Base-by-base conservation (phyloP, 1,284 basidiomycete genomes). In the Phenoliferia sp. region DNA sequence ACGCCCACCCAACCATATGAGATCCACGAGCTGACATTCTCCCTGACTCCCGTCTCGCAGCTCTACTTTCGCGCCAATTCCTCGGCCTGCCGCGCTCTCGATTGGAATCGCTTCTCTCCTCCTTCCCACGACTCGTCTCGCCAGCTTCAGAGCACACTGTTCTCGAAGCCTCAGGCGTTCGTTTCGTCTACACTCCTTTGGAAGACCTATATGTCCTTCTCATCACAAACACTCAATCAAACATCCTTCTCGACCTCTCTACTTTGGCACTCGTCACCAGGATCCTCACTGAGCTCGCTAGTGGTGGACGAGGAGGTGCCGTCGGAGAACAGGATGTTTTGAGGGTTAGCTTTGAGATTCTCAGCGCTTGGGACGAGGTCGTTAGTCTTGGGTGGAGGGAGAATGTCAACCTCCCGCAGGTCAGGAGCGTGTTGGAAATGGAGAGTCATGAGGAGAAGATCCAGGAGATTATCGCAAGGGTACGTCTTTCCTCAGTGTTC, bases 391-490 rank as follows among this genome's bases (percentile, higher is more conserved):
- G 96, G 1, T 98, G 95, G 81, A 84, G 94, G 77, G 96, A 99
- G 80, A 89, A 91, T 70, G 90, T 97, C 63, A 93, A 90, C 77
- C 81, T 99, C 59, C 87, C 90, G 79, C 94, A 98, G 80, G 91
- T 99, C 57, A 84, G 92, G 74, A 95, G 85, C 76, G 88, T 96
- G 50, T 82, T 99, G 73, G 96, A 98, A 83, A 98, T 97, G 89
- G 96, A 99, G 82, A 92, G 89, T 80, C 96, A 99, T 81, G 96
- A 99, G 80, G 96, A 99, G 82, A 98, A 97, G 83, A 98, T 99
- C 72, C 94, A 99, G 79, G 96, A 99, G 76, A 99, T 99, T 79
- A 99, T 99, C 75, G 91, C 94, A 28, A 84, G 90, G 79, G 91
- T 92, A 76, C 68, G 87, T 81, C 29, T 29, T 17, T 19, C 33